Conservation (phyloP, 1,139 yeast genomes). For the Taphrina flavorubra region DNA sequence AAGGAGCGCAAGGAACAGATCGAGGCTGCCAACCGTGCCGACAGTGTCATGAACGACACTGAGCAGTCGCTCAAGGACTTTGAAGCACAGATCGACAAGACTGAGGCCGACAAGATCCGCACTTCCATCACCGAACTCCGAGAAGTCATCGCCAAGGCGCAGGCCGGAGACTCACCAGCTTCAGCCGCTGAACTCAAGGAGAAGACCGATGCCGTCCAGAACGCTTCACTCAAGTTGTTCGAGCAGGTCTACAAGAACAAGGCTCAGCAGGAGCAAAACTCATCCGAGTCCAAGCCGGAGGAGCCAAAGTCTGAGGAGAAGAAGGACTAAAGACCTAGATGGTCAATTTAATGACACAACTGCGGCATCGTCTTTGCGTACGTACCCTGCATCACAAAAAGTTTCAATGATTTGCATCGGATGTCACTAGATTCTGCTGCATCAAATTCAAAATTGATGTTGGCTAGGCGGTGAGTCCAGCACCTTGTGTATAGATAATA, state of each 20-base stretch:
- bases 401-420: constrained; percentile 1
- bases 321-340: constrained; percentile 40
- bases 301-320: constrained; percentile 44
- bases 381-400: neutral
- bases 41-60: constrained; percentile 93
- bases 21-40: constrained; percentile 96
- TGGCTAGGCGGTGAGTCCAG: neutral
- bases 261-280: constrained; percentile 36
- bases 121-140: constrained; percentile 77
- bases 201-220: constrained; percentile 94
- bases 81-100: constrained; percentile 88
- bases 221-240: constrained; percentile 87
- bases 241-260: constrained; percentile 88
- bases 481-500: neutral
- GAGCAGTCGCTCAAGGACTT: constrained; percentile 92
- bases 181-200: constrained; percentile 82
- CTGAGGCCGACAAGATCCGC: constrained; percentile 84
- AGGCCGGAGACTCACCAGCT: constrained; percentile 80
- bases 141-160: constrained; percentile 91
- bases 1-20: constrained; percentile 93
- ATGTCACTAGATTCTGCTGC: neutral
- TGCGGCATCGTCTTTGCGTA: neutral
- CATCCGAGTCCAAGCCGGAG: constrained; percentile 30
- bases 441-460: neutral
- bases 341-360: neutral